phyloP scores from a whole-genome alignment of 169 alveolate genomes.

The Miamiensis avidus region DNA sequence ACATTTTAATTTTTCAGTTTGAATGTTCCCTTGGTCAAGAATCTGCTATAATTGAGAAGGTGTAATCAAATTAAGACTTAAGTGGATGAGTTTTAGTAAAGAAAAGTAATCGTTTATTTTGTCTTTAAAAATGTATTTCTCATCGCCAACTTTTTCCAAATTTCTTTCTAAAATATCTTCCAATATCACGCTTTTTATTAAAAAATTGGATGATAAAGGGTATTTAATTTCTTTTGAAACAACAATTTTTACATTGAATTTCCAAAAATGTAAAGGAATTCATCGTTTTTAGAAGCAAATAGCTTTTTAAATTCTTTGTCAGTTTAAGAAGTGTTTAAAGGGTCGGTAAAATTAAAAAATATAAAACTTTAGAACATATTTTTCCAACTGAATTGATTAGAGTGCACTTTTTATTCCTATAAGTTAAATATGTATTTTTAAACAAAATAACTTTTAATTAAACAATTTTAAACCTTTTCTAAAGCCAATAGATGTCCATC shows the following conservation, averaged over 20 bases:
- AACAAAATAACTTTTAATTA: too few relatives aligned
- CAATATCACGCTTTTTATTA: too few relatives aligned
- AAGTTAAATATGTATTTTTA: too few relatives aligned
- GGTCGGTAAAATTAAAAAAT: conserved; percentile 6
- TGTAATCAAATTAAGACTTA: not conserved
- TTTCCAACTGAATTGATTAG: conserved; percentile 5
- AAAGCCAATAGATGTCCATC: not conserved
- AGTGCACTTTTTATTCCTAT: not conserved
- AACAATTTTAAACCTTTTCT: not conserved
- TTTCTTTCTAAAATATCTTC: too few relatives aligned
- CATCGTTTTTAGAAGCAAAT: not conserved
- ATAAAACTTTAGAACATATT: conserved; percentile 17
- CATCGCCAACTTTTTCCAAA: too few relatives aligned
- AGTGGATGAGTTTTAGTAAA: too few relatives aligned
- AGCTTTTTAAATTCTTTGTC: conserved; percentile 6
- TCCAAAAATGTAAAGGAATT: conserved; percentile 9
- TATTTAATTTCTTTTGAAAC: too few relatives aligned
- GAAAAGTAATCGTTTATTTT: not conserved
- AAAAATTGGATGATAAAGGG: too few relatives aligned
- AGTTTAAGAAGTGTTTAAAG: not conserved
- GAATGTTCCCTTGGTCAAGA: not conserved
- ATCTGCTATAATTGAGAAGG: not conserved
- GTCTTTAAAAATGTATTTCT: not conserved
- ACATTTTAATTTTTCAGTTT: not conserved
- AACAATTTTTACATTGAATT: conserved; percentile 9